phyloP scores from a whole-genome alignment of 169 alveolate genomes.

The Plasmodium gonderi region DNA sequence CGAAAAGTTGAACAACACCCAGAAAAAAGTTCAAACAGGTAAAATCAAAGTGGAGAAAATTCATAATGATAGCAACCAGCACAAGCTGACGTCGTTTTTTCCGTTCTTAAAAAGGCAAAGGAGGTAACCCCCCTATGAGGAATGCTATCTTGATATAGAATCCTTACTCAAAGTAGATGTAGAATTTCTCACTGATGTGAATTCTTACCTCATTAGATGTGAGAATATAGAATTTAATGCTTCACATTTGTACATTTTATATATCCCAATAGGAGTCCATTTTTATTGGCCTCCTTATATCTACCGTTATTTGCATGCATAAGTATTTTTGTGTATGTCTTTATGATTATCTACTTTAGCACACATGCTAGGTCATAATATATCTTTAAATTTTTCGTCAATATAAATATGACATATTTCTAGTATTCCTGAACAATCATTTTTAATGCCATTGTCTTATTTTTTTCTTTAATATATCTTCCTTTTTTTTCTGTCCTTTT shows the following conservation, averaged over 20 bases:
- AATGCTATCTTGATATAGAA: background rate
- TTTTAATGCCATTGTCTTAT: background rate
- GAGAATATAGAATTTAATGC: background rate
- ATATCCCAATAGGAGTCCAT: too few relatives aligned
- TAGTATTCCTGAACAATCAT: background rate
- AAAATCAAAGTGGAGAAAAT: constrained; percentile 15
- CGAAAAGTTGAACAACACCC: background rate
- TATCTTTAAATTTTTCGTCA: background rate
- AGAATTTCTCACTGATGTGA: background rate
- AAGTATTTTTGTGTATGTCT: background rate
- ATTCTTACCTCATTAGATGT: background rate
- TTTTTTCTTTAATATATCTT: background rate
- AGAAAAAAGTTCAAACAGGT: background rate
- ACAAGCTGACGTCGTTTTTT: constrained; percentile 47
- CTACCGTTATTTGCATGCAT: background rate
- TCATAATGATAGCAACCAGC: constrained; percentile 11
- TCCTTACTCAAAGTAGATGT: background rate
- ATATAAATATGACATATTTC: background rate
- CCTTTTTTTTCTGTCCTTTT: background rate
- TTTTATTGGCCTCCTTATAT: too few relatives aligned
- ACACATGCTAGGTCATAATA: background rate
- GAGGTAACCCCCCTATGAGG: background rate
- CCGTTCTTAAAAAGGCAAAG: constrained; percentile 24
- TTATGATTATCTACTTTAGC: background rate
- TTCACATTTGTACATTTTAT: background rate